Evolutionary conservation across 2,329 filamentous ascomycete genomes (phyloP), one percentile per base, ranked within the genome.

Genomic region (Botrytis elliptica): DNA sequence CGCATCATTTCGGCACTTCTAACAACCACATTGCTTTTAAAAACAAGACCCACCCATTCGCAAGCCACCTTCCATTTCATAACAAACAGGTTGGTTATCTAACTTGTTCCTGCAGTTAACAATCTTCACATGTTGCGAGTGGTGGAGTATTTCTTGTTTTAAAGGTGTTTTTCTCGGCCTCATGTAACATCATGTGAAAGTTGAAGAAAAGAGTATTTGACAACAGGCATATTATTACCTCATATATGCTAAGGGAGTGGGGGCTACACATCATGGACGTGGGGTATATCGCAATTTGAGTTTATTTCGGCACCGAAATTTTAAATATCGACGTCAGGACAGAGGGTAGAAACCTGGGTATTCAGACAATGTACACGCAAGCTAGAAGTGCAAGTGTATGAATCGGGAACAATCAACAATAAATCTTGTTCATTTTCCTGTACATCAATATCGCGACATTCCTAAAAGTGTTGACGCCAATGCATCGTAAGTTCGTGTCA

Each of bases 181-280:
- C 64, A 52, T 38, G 22, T n/a, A 67, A 33, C 44, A 67, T 44
- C 33, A 67, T 67, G 64, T 67, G 64, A 52, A 52, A 52, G 9
- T 38, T 52, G 33, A 49, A n/a, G 22, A n/a, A n/a, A 49, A 14
- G n/a, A 10, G 22, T 16, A n/a, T 52, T 66, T 38, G 40, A 10
- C 12, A 25, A 16, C 22, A 16, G 14, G 29, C 49, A 38, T 16
- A 6, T 38, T n/a, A 52, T 52, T 67, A 67, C 33, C 64, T 52
- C 64, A 52, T 52, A 22, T 22, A 52, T 36, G 29, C 33, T 7
- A 38, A n/a, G 7, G 64, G 4, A 22, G 33, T 67, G 64, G 64
- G 64, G 44, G 44, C 18, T 46, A 49, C 20, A 64, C 59, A 62
- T 36, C 25, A 25, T 63, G 38, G 22, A 42, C 22, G 38, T 63